These are phyloP conservation scores for Pseudocercospora ulei DNA, from an alignment of 2,329 filamentous ascomycete species.

Conservation along the genomic window DNA sequence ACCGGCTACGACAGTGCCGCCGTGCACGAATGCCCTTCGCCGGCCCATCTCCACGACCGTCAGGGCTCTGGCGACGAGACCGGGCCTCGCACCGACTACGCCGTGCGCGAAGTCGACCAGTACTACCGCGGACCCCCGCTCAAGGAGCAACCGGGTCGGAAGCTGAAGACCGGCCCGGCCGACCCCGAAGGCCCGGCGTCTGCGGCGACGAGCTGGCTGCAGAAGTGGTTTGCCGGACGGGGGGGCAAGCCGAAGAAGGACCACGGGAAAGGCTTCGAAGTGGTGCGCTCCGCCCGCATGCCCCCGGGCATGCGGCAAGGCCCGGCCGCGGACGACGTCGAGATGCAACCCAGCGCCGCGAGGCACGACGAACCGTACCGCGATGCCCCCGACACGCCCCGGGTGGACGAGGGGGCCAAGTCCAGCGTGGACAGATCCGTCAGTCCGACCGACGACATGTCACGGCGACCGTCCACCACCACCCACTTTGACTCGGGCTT, in stretches of 20 bases:
- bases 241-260: slow-evolving; percentile 75
- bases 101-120: slow-evolving; percentile 89
- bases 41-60: slow-evolving; percentile 47
- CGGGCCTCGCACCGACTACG: slow-evolving; percentile 59
- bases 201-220: slow-evolving; percentile 82
- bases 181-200: slow-evolving; percentile 88
- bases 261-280: slow-evolving; percentile 86
- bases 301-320: slow-evolving; percentile 56
- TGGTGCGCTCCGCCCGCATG: slow-evolving; percentile 80
- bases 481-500: slow-evolving; percentile 25
- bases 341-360: slow-evolving; percentile 31
- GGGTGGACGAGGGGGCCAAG: background rate
- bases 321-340: slow-evolving; percentile 48
- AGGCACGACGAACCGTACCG: slow-evolving; percentile 32
- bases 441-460: slow-evolving; percentile 19
- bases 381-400: slow-evolving; percentile 24
- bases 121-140: slow-evolving; percentile 90
- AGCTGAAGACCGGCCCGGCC: slow-evolving; percentile 83
- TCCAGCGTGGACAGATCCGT: slow-evolving; percentile 14
- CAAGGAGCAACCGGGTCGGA: slow-evolving; percentile 68
- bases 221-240: slow-evolving; percentile 45
- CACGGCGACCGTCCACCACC: slow-evolving; percentile 6
- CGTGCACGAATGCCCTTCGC: slow-evolving; percentile 42
- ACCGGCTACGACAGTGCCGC: slow-evolving; percentile 33
- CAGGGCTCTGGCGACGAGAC: slow-evolving; percentile 46